Percentiles rank a stretch among this genome's conserved stretches.
phyloP scores from a whole-genome alignment of 208 protist genomes.

The Endotrypanum monterogeii region DNA sequence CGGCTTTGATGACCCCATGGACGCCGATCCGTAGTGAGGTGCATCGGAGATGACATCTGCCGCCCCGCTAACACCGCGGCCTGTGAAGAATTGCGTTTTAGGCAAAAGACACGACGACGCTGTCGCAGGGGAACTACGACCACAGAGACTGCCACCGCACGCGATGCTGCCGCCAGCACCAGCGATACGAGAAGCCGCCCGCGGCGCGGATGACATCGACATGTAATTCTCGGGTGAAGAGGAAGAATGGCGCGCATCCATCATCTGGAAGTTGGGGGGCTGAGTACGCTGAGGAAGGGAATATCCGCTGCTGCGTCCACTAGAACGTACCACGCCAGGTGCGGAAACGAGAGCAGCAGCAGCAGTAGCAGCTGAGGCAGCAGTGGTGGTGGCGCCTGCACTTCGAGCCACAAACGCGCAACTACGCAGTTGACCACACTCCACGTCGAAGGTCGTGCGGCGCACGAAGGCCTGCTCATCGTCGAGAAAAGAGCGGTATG shows the following conservation, averaged over 20 bases:
- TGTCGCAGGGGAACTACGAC: not conserved
- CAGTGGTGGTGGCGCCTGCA: not conserved
- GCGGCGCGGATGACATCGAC: not conserved
- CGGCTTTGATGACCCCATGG: not conserved
- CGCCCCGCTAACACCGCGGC: not conserved
- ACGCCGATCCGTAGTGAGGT: not conserved
- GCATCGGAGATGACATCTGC: not conserved
- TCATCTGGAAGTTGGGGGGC: not conserved
- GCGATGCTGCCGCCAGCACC: not conserved
- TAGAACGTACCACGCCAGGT: not conserved
- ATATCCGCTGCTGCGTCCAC: not conserved
- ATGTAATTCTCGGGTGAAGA: not conserved
- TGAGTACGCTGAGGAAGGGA: not conserved
- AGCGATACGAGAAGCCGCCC: not conserved
- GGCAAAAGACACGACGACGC: not conserved
- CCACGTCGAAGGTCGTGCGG: constrained; percentile 76
- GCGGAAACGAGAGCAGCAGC: not conserved
- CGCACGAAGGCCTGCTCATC: constrained; percentile 75
- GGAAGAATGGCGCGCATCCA: not conserved
- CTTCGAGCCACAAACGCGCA: constrained; percentile 4
- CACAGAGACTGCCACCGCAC: constrained; percentile 1
- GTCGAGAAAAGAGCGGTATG: constrained; percentile 79
- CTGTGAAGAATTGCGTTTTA: not conserved
- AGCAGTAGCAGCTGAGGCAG: not conserved
- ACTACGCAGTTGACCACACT: constrained; percentile 53